Evolutionary conservation across 164 flowering plant species (phyloP).

Genomic region (Berberis vulgaris): DNA sequence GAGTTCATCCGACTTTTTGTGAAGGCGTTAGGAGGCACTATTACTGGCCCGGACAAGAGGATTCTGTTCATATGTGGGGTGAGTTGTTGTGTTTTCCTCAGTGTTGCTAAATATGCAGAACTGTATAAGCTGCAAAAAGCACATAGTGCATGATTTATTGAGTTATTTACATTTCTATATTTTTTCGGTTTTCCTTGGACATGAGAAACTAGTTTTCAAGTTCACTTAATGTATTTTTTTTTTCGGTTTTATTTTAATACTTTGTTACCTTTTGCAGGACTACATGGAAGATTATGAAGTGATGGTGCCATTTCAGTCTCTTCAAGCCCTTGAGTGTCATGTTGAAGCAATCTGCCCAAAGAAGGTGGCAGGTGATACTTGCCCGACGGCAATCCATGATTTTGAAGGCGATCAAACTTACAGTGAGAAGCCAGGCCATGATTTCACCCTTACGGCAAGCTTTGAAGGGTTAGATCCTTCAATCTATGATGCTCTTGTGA

Average conservation of each 20-base stretch:
- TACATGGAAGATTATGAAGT: conserved; percentile 98
- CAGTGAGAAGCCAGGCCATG: conserved; percentile 90
- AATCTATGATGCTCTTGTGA: conserved; percentile 87
- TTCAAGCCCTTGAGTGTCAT: conserved; percentile 84
- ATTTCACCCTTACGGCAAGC: conserved; percentile 55
- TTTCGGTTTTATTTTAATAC: neutral
- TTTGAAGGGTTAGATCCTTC: conserved; percentile 50
- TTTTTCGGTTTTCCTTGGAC: too few species aligned
- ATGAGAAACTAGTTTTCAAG: too few species aligned
- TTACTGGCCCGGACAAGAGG: conserved; percentile 52
- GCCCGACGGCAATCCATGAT: conserved; percentile 93
- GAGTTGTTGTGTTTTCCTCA: conserved; percentile 17
- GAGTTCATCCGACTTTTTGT: conserved; percentile 63
- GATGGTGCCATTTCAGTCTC: conserved; percentile 86
- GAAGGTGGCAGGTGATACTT: conserved; percentile 69
- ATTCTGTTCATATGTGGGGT: conserved; percentile 92
- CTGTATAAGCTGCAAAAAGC: too few species aligned
- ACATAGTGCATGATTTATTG: too few species aligned
- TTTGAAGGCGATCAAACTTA: conserved; percentile 99
- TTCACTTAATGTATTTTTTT: neutral
- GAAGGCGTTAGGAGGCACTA: conserved; percentile 74
- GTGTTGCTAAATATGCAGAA: neutral
- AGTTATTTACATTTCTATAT: too few species aligned
- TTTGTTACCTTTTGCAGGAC: conserved; percentile 39
- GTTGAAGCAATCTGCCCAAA: conserved; percentile 92